These are phyloP conservation scores for Aegle marmelos DNA, from an alignment of 345 rosid genomes.

Conservation along the genomic window DNA sequence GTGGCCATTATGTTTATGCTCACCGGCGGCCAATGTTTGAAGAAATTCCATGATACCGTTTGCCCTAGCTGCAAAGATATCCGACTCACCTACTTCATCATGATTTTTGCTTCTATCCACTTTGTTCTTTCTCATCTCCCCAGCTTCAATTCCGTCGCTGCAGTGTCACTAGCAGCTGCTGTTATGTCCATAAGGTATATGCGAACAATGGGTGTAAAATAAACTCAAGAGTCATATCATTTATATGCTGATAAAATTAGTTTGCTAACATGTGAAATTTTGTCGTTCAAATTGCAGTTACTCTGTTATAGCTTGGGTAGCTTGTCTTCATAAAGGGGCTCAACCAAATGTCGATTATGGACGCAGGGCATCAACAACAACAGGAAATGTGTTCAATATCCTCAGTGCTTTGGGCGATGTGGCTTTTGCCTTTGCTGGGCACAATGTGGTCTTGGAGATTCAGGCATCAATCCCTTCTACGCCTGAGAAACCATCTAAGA, in stretches of 20 bases:
- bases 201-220: not conserved
- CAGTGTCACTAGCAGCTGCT: slow-evolving; percentile 60
- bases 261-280: not conserved
- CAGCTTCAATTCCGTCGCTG: slow-evolving; percentile 59
- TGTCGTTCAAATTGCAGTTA: slow-evolving; percentile 28
- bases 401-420: slow-evolving; percentile 59
- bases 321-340: slow-evolving; percentile 41
- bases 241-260: no score
- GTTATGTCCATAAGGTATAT: slow-evolving; percentile 61
- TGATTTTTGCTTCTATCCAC: slow-evolving; percentile 55
- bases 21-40: slow-evolving; percentile 57
- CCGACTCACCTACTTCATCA: slow-evolving; percentile 53
- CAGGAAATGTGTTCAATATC: slow-evolving; percentile 38
- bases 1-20: slow-evolving; percentile 60
- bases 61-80: slow-evolving; percentile 42
- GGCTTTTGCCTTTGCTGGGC: slow-evolving; percentile 67
- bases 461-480: slow-evolving; percentile 74
- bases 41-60: slow-evolving; percentile 48
- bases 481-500: slow-evolving; percentile 59
- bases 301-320: slow-evolving; percentile 63
- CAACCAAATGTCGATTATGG: slow-evolving; percentile 37
- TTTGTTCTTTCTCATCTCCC: slow-evolving; percentile 62
- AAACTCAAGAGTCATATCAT: not conserved
- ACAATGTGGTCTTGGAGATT: slow-evolving; percentile 68
- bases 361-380: slow-evolving; percentile 26